phyloP scores from a whole-genome alignment of 2,329 filamentous ascomycete genomes.

The Arthrobotrys megalospora region DNA sequence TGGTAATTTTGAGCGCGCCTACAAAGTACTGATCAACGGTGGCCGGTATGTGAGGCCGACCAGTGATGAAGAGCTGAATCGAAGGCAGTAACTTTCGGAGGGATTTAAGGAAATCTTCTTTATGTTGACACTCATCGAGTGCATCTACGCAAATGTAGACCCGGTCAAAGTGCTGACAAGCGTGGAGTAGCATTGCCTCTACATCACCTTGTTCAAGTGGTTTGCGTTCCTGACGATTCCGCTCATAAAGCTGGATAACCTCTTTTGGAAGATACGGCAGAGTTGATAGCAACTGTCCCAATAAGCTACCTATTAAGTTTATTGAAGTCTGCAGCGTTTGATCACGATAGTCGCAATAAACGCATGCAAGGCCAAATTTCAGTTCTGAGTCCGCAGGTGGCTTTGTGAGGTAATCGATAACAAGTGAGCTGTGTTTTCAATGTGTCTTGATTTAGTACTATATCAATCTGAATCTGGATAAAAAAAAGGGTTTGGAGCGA shows the following conservation, averaged over 20 bases:
- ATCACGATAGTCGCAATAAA: constrained; percentile 41
- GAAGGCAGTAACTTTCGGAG: constrained; percentile 22
- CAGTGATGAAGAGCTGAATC: constrained; percentile 33
- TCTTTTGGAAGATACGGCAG: constrained; percentile 22
- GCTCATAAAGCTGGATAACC: constrained; percentile 7
- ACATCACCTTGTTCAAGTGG: constrained; percentile 23
- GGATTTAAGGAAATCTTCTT: constrained; percentile 18
- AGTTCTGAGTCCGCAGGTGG: neutral
- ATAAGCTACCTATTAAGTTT: constrained; percentile 25
- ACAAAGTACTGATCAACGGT: constrained; percentile 29
- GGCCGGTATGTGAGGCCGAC: constrained; percentile 31
- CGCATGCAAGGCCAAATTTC: constrained; percentile 18
- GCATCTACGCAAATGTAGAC: constrained; percentile 43
- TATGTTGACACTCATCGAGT: constrained; percentile 22
- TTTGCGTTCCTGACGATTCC: constrained; percentile 4
- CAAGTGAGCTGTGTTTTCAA: constrained; percentile 27
- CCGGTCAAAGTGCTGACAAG: constrained; percentile 2
- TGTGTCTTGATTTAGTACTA: constrained; percentile 6
- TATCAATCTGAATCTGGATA: neutral
- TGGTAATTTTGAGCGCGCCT: constrained; percentile 22
- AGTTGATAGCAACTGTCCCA: constrained; percentile 14
- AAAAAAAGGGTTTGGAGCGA: neutral
- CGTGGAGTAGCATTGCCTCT: constrained; percentile 3
- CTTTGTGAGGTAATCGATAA: constrained; percentile 27
- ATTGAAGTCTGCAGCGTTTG: constrained; percentile 16